phyloP scores from a whole-genome alignment of 495 filamentous ascomycete species.

The Aspergillus panamensis region DNA sequence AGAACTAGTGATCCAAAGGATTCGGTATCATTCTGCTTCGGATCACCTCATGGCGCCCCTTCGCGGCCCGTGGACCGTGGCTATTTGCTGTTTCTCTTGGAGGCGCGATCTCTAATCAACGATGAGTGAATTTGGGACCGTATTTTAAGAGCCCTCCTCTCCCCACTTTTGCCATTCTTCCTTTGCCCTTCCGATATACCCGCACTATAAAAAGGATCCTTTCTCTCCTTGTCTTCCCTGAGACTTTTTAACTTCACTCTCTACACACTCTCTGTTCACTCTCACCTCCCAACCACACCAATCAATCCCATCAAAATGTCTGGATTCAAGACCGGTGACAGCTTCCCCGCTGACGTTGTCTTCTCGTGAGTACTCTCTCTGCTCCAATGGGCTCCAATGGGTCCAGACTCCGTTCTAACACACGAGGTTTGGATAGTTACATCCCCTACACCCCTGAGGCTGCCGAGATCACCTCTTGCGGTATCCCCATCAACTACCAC shows the following conservation, averaged over 20 bases:
- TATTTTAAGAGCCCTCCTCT: constrained; percentile 22
- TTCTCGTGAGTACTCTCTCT: constrained; percentile 58
- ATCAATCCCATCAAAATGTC: constrained; percentile 54
- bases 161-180: constrained; percentile 10
- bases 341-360: constrained; percentile 72
- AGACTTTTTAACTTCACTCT: constrained; percentile 3
- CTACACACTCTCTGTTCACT: constrained; percentile 5
- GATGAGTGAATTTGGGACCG: constrained; percentile 8
- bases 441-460: constrained; percentile 60
- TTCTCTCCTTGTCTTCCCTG: constrained; percentile 7
- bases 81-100: constrained; percentile 15
- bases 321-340: constrained; percentile 72
- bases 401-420: constrained; percentile 5
- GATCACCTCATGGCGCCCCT: constrained; percentile 36
- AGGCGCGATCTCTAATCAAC: constrained; percentile 16
- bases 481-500: constrained; percentile 73
- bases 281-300: constrained; percentile 4
- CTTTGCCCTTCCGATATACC: constrained; percentile 5
- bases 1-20: constrained; percentile 34
- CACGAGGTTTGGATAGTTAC: constrained; percentile 49
- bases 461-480: constrained; percentile 66
- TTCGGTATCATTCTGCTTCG: constrained; percentile 47
- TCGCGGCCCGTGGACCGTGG: constrained; percentile 14
- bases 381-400: background rate
- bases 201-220: constrained; percentile 12